Evolutionary conservation across 2,329 filamentous ascomycete species (phyloP).

Genomic region (Lojkania enalia): DNA sequence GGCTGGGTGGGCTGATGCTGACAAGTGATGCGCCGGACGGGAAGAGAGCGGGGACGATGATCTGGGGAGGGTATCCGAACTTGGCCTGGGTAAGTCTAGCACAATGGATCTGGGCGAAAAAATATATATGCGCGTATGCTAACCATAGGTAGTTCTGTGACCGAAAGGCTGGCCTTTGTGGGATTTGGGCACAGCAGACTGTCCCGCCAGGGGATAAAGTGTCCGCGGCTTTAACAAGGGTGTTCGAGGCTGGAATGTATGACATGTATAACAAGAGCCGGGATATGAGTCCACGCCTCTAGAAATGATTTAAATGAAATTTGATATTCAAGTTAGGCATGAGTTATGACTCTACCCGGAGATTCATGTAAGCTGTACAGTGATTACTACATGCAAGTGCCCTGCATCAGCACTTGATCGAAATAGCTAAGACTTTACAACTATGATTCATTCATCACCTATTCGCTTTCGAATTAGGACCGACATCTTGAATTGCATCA

Average conservation of each 20-base stretch:
- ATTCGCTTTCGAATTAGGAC: too few relatives aligned
- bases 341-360: neutral
- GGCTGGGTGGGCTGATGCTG: conserved; percentile 36
- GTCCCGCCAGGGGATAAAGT: conserved; percentile 34
- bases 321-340: neutral
- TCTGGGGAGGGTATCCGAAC: conserved; percentile 41
- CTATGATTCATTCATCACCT: too few relatives aligned
- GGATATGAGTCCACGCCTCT: conserved; percentile 12
- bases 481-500: too few relatives aligned
- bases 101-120: neutral
- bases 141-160: conserved; percentile 32
- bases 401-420: too few relatives aligned
- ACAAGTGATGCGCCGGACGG: conserved; percentile 24
- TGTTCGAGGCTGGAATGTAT: conserved; percentile 28
- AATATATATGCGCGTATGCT: neutral
- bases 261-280: conserved; percentile 16
- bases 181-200: conserved; percentile 35
- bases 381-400: too few relatives aligned
- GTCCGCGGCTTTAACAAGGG: conserved; percentile 15
- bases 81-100: conserved; percentile 34
- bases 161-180: conserved; percentile 34
- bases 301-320: neutral
- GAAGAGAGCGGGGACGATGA: conserved; percentile 32
- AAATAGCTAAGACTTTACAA: neutral
- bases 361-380: neutral